phyloP scores from a whole-genome alignment of 371 early-diverging fungal genomes.

The Apophysomyces elegans region DNA sequence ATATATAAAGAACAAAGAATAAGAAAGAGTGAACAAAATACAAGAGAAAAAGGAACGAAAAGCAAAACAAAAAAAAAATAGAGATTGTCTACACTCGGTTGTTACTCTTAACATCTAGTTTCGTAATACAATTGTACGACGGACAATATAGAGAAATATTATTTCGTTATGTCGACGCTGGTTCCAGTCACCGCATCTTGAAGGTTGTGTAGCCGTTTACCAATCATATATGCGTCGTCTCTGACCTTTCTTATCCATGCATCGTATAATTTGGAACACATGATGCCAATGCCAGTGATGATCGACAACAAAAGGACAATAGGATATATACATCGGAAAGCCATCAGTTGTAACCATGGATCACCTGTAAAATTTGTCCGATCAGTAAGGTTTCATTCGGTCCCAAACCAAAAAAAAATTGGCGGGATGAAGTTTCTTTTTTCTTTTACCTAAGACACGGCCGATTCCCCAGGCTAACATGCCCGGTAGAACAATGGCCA shows the following conservation, averaged over 20 bases:
- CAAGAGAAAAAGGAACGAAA: neutral
- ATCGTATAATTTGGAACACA: constrained; percentile 18
- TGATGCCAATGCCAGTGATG: neutral
- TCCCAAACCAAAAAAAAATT: constrained; percentile 5
- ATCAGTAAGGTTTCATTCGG: no score
- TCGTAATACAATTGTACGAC: constrained; percentile 5
- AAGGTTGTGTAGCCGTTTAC: constrained; percentile 63
- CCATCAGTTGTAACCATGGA: constrained; percentile 22
- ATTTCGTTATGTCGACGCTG: constrained; percentile 5
- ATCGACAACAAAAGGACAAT: constrained; percentile 18
- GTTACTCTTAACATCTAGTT: constrained; percentile 3
- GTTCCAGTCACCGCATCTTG: constrained; percentile 10
- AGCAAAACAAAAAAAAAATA: neutral
- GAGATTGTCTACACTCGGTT: neutral
- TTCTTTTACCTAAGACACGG: constrained; percentile 22
- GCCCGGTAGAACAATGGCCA: constrained; percentile 30
- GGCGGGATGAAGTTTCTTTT: neutral
- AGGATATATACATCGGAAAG: constrained; percentile 45
- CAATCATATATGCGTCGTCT: constrained; percentile 64
- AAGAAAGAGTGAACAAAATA: neutral
- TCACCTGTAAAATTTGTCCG: constrained; percentile 21
- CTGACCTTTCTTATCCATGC: constrained; percentile 56
- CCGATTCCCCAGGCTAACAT: constrained; percentile 17
- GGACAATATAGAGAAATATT: constrained; percentile 3
- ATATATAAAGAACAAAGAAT: neutral